Base-by-base conservation (phyloP, 2,329 filamentous ascomycete genomes). In the Fusarium sp. region DNA sequence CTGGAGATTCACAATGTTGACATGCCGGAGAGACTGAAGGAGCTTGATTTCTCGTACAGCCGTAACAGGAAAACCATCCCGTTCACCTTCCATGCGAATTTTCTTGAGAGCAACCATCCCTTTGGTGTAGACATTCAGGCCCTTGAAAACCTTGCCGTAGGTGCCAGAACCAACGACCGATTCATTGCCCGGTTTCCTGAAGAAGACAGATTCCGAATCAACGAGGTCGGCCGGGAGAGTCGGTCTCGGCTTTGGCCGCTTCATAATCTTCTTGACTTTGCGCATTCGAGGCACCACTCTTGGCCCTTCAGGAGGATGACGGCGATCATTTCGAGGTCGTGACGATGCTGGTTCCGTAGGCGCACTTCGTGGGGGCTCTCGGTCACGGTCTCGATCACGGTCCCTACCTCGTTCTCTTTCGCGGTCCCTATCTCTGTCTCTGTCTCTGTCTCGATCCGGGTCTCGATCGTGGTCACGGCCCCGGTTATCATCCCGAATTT, bases 141-240 rank as follows among this genome's bases (percentile, higher is more conserved):
- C 94, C 78, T 97, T 97, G 84, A 97, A 97, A 7, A 97, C 94
- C 79, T 97, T 97, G 54, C 93, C 96, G 75, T 98, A 98, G 1
- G 95, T 98, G 13, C 95, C 95, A 44, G 95, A 97, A 18, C 95
- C 95, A 21, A 98, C 91, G 1, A 98, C 95, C 1, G 95, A 98
- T 78, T 97, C 95, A 73, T 98, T 97, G n/a, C 95, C 95, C 2
- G 94, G 94, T 77, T 98, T 98, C 69, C 95, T 88, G 81, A 91
- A 97, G 80, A 97, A 98, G 6, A 98, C 94, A 1, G 94, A 98
- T 46, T 95, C 91, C 0, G 94, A 97, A 8, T 85, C 83, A 13
- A 89, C 88, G 73, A 95, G 88, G 31, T 97, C 93, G 25, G 89
- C 82, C 0, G 90, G 82, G 3, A 98, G 82, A 7, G 84, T 87